Base-by-base conservation (phyloP, 2,329 filamentous ascomycete species). In the Corniculantispora saksenae region DNA sequence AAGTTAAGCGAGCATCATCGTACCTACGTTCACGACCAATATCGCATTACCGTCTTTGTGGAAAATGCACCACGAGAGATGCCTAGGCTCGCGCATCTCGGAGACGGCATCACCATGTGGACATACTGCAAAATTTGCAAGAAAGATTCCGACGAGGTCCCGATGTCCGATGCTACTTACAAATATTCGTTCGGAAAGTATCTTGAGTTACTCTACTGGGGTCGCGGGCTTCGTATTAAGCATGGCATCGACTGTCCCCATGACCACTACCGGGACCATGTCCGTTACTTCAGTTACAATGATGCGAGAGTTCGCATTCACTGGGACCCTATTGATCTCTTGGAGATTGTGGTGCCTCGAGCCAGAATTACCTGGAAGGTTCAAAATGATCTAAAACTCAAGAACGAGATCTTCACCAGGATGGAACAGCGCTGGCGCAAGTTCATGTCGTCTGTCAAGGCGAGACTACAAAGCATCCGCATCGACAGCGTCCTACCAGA, bases 141-240 rank as follows among this genome's bases (percentile, higher is more conserved):
- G 61, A 92, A 92, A 69, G 94, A 98, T 74, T 97, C 94, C 0
- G 91, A 93, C 47, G 89, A 94, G 56, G 91, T 92, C 69, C 89
- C 90, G 38, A 97, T 99, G 93, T 97, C 94, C 1, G 89, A 93
- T 64, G 93, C 89, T 71, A 96, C 94, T 0, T 99, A 93, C 91
- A 97, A 96, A 75, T 99, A 99, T 76, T 99, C 95, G 0, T 97
- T 99, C 73, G 95, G 93, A 13, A 99, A 99, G 77, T 99, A 98
- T 72, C 83, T 99, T n/a, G 95, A 99, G 77, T 82, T 99, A 21
- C 93, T 94, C 2, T 98, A 98, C 76, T 99, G 94, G 94, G 94
- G 94, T 73, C 91, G 88, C 50, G 91, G 92, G 45, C 80, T 98
- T 57, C 91, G 89, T 73, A 88, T 89, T 70, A 89, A 86, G 69